A percentile compares a stretch with the other conserved stretches of the same genome.
Evolutionary conservation across 352 stramenopile genomes (phyloP).

Genomic region (Globisporangium cederbergense): DNA sequence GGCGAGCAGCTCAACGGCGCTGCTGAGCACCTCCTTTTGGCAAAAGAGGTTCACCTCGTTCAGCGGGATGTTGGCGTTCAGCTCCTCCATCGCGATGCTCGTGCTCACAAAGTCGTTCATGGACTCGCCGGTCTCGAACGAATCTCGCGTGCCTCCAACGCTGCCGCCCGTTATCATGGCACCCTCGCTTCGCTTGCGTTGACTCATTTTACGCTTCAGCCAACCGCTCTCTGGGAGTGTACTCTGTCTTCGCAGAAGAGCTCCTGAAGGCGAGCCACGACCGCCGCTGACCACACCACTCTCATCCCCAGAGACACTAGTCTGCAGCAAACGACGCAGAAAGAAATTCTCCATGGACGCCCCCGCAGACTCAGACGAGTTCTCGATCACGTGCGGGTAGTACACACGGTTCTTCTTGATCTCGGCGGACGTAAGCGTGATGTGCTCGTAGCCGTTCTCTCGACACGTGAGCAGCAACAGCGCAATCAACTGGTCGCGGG

Average conservation of each 20-base stretch:
- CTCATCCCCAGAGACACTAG: constrained; percentile 17
- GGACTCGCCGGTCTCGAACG: constrained; percentile 39
- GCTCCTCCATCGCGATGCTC: constrained; percentile 44
- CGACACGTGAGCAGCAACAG: constrained; percentile 58
- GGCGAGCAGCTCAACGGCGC: constrained; percentile 42
- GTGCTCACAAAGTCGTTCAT: constrained; percentile 52
- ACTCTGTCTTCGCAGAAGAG: constrained; percentile 8
- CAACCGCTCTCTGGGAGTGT: constrained; percentile 19
- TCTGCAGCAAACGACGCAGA: constrained; percentile 46
- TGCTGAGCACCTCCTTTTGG: constrained; percentile 37
- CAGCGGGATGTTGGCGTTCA: constrained; percentile 50
- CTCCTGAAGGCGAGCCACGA: not conserved
- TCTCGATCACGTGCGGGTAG: constrained; percentile 45
- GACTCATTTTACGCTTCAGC: constrained; percentile 32
- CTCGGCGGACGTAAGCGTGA: constrained; percentile 33
- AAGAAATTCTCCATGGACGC: constrained; percentile 53
- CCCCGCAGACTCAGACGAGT: constrained; percentile 22
- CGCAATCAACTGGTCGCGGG: constrained; percentile 61
- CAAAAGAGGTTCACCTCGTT: constrained; percentile 33
- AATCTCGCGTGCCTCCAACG: constrained; percentile 25
- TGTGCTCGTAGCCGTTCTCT: constrained; percentile 52
- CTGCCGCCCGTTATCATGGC: not conserved
- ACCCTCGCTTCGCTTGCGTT: constrained; percentile 7
- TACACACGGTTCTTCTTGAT: constrained; percentile 59
- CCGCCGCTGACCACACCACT: constrained; percentile 1